phyloP scores from a whole-genome alignment of 2,329 filamentous ascomycete genomes.

The Fonsecaea nubica region DNA sequence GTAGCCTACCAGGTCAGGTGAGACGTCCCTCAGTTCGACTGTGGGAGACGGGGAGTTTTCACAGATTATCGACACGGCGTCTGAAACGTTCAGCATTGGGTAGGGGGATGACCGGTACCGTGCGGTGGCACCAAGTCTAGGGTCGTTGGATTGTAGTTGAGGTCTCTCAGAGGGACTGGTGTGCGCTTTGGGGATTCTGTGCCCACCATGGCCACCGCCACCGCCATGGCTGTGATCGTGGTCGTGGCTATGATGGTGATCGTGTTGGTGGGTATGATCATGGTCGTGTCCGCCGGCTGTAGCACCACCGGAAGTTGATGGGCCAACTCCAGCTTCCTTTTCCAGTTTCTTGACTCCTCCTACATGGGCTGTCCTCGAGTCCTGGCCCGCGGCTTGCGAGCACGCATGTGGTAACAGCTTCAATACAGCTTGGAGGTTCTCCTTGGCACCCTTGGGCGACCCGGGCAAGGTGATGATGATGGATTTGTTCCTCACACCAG shows the following conservation, averaged over 20 bases:
- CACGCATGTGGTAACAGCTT: slow-evolving; percentile 97
- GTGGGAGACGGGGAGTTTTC: slow-evolving; percentile 72
- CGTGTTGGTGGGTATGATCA: slow-evolving; percentile 39
- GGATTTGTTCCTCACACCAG: slow-evolving; percentile 80
- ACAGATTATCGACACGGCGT: slow-evolving; percentile 76
- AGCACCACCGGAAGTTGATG: slow-evolving; percentile 27
- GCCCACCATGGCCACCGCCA: slow-evolving; percentile 40
- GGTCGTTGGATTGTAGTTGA: slow-evolving; percentile 61
- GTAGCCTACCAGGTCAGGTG: slow-evolving; percentile 69
- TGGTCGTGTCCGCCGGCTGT: slow-evolving; percentile 1
- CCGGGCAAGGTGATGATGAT: slow-evolving; percentile 89
- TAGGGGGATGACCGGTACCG: slow-evolving; percentile 87
- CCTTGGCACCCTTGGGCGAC: slow-evolving; percentile 91
- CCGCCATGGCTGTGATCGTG: slow-evolving; percentile 64
- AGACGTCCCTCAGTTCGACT: slow-evolving; percentile 66
- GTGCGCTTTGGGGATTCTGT: slow-evolving; percentile 71
- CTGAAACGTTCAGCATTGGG: slow-evolving; percentile 84
- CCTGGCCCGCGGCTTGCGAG: slow-evolving; percentile 79
- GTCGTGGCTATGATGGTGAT: slow-evolving; percentile 49
- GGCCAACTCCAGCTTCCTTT: slow-evolving; percentile 72
- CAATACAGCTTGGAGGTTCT: slow-evolving; percentile 87
- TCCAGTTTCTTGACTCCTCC: slow-evolving; percentile 86
- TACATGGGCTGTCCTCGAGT: slow-evolving; percentile 79
- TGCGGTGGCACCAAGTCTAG: slow-evolving; percentile 65
- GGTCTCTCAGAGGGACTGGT: slow-evolving; percentile 67